Conservation (phyloP, 2,329 filamentous ascomycete species). For the Ustulina deusta region DNA sequence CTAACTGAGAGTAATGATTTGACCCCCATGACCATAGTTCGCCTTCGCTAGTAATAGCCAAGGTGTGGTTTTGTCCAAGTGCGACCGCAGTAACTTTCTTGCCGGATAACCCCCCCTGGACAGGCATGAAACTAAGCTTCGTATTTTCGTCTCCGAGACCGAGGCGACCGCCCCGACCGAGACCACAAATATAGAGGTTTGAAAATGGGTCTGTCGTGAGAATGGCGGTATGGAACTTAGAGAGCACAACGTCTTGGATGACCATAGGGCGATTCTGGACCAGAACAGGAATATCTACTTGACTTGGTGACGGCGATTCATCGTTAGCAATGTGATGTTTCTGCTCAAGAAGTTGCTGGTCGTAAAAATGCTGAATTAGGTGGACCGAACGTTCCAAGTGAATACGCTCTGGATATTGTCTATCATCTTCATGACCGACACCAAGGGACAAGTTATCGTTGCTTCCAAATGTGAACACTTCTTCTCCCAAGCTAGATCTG, state of each 20-base stretch:
- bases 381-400: slow-evolving; percentile 80
- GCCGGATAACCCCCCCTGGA: slow-evolving; percentile 80
- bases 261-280: slow-evolving; percentile 78
- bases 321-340: slow-evolving; percentile 48
- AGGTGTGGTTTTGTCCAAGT: slow-evolving; percentile 89
- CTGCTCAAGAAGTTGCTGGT: slow-evolving; percentile 70
- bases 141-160: slow-evolving; percentile 92
- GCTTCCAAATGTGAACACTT: slow-evolving; percentile 93
- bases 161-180: slow-evolving; percentile 89
- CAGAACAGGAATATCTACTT: slow-evolving; percentile 74
- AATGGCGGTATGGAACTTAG: slow-evolving; percentile 91
- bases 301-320: slow-evolving; percentile 48
- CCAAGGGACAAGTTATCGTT: slow-evolving; percentile 95
- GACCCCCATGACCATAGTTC: slow-evolving; percentile 96
- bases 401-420: slow-evolving; percentile 91
- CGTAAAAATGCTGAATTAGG: slow-evolving; percentile 78
- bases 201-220: slow-evolving; percentile 87
- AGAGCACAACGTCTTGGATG: slow-evolving; percentile 85
- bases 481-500: slow-evolving; percentile 71
- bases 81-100: slow-evolving; percentile 82
- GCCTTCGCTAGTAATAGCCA: slow-evolving; percentile 87
- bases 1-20: slow-evolving; percentile 86
- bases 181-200: slow-evolving; percentile 92
- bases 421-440: slow-evolving; percentile 94
- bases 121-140: slow-evolving; percentile 84